These are phyloP conservation scores for Chimonanthus praecox DNA, from an alignment of 164 flowering plant genomes.

Conservation along the genomic window DNA sequence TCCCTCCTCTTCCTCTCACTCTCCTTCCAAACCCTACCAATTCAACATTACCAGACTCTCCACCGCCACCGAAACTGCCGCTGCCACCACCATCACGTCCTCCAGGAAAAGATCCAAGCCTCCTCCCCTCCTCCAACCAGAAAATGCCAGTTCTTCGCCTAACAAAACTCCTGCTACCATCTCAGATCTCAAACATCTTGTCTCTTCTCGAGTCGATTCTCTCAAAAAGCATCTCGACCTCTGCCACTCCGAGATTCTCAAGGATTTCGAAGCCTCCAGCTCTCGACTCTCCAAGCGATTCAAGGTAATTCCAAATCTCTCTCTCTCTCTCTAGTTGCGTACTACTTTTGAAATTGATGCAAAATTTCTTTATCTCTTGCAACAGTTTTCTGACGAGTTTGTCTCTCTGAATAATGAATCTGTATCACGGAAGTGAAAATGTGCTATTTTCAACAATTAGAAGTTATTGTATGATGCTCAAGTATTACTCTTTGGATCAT, in stretches of 20 bases:
- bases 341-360: no score
- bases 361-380: no score
- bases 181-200: conserved; percentile 54
- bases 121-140: conserved; percentile 5
- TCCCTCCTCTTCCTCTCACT: neutral
- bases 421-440: no score
- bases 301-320: conserved; percentile 33
- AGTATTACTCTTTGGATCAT: no score
- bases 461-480: no score
- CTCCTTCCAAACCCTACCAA: conserved; percentile 11
- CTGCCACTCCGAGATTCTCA: conserved; percentile 58
- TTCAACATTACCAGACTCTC: conserved; percentile 1
- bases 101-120: conserved; percentile 7
- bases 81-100: neutral
- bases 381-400: no score
- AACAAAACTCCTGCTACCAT: conserved; percentile 28
- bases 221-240: conserved; percentile 55
- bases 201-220: conserved; percentile 41
- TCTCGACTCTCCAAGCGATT: conserved; percentile 62
- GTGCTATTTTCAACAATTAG: no score
- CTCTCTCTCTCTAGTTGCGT: no score
- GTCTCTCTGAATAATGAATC: no score
- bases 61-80: neutral
- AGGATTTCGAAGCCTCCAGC: conserved; percentile 57
- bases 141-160: conserved; percentile 15